Conservation (phyloP, 371 early-diverging fungal genomes). For the Basidiobolus heterosporus region DNA sequence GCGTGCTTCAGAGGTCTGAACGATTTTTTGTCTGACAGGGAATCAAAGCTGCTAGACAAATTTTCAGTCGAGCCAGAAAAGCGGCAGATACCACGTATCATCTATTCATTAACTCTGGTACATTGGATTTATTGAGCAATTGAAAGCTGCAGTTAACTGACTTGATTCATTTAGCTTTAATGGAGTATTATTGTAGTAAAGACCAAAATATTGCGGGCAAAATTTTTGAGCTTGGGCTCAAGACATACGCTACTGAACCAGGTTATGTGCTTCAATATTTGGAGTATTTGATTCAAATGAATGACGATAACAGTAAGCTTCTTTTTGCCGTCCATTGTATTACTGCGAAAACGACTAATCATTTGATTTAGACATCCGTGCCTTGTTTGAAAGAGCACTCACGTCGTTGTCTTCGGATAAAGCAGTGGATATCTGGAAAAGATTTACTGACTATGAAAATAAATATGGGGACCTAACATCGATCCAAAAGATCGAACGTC, state of each 20-base stretch:
- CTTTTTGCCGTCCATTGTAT: too few species aligned
- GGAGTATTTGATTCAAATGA: constrained; percentile 68
- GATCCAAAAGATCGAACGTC: constrained; percentile 56
- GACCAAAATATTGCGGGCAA: constrained; percentile 68
- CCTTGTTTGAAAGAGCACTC: constrained; percentile 72
- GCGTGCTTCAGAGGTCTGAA: neutral
- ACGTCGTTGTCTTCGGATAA: constrained; percentile 52
- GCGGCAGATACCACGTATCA: constrained; percentile 61
- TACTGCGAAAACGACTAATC: neutral
- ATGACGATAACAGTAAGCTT: constrained; percentile 72
- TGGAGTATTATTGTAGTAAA: constrained; percentile 85
- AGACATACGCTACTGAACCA: constrained; percentile 50
- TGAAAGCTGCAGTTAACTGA: too few species aligned
- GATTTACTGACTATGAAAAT: constrained; percentile 68
- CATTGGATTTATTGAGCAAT: neutral
- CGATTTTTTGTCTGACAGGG: constrained; percentile 14
- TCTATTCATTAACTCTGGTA: constrained; percentile 65
- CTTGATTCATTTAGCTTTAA: constrained; percentile 34
- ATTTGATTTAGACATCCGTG: constrained; percentile 47
- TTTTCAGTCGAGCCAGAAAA: constrained; percentile 70
- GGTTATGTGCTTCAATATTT: constrained; percentile 66
- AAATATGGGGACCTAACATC: constrained; percentile 69
- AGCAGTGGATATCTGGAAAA: constrained; percentile 57
- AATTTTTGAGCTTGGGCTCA: constrained; percentile 81
- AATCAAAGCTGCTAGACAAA: constrained; percentile 52